phyloP scores from a whole-genome alignment of 495 filamentous ascomycete species.

The Aspergillus biplanus region DNA sequence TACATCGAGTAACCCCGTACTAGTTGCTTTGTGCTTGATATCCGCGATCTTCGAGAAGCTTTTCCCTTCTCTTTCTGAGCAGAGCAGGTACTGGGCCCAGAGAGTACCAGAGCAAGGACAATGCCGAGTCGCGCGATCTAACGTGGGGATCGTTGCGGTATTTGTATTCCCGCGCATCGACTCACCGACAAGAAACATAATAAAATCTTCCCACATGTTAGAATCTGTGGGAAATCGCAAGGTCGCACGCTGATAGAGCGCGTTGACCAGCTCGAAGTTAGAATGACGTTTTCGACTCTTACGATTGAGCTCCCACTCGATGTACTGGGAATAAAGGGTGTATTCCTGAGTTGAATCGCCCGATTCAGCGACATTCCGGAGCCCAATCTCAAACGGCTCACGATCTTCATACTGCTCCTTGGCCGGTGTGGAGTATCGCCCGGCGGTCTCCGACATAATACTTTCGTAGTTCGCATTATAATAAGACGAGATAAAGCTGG shows the following conservation, averaged over 20 bases:
- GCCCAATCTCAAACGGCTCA: constrained; percentile 70
- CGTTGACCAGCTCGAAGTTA: constrained; percentile 67
- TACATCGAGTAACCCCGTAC: constrained; percentile 72
- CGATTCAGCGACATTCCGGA: constrained; percentile 61
- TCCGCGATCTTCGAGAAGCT: constrained; percentile 78
- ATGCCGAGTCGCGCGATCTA: constrained; percentile 80
- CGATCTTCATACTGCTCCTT: constrained; percentile 71
- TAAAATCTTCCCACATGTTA: constrained; percentile 77
- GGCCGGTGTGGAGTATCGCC: constrained; percentile 60
- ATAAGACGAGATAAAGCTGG: constrained; percentile 77
- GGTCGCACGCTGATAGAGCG: constrained; percentile 75
- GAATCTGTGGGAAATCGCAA: constrained; percentile 72
- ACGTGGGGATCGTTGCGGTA: constrained; percentile 51
- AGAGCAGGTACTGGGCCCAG: constrained; percentile 87
- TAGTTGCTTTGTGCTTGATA: constrained; percentile 91
- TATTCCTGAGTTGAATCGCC: constrained; percentile 62
- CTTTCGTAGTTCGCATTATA: constrained; percentile 75
- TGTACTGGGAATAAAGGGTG: constrained; percentile 69
- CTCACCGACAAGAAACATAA: constrained; percentile 68
- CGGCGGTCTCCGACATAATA: constrained; percentile 73
- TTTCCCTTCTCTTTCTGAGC: constrained; percentile 73
- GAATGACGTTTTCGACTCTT: constrained; percentile 56
- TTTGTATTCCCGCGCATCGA: constrained; percentile 40
- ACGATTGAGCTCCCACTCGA: constrained; percentile 77
- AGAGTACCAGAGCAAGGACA: constrained; percentile 90